Base-by-base conservation (phyloP, 2,329 filamentous ascomycete species). In the Sclerotinia subarctica region DNA sequence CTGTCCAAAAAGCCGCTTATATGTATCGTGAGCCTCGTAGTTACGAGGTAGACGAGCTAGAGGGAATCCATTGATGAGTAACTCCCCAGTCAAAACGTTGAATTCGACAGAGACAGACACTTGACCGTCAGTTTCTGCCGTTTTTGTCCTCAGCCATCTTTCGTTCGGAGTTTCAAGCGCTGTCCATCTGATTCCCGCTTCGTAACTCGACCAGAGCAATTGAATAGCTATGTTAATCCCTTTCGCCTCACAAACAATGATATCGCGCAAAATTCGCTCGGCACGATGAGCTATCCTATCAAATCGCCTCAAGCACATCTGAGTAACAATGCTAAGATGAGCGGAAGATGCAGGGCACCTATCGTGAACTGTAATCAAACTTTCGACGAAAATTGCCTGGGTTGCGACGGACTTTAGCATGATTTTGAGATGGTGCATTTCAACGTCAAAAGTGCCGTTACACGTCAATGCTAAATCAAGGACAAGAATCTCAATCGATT, bases 1-100 rank as follows among this genome's bases (percentile, higher is more conserved):
- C 58, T 71, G 32, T 5, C 70, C 71, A 58, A 75, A 74, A 0
- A 74, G 17, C n/a, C 66, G 46, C 5, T 26, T 4, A 46, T 74
- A 75, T 2, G 64, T 72, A 0, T 26, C 19, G 64, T 74, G 72
- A 5, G 52, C 29, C 46, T 81, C 77, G 60, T 85, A 88, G 0
- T 79, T 69, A 0, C 15, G 3, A 0, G 85, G 85, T 0, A 88
- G 77, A 2, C 82, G 79, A 5, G 79, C 74, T 0, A 87, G 71
- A 0, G 83, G 85, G 1, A 77, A 53, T 0, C 85, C 85, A 67
- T 87, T 79, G 0, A 88, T 80, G 0, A 87, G 78, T 0, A 89
- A 75, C 32, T 82, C 78, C 0, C 82, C 85, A 0, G 79, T 82
- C 2, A 89, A 70, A 0, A 86, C 60, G 69, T 86, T 85, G 70